These are phyloP conservation scores for Pholiota microspora DNA, from an alignment of 768 basidiomycete genomes.

Conservation along the genomic window DNA sequence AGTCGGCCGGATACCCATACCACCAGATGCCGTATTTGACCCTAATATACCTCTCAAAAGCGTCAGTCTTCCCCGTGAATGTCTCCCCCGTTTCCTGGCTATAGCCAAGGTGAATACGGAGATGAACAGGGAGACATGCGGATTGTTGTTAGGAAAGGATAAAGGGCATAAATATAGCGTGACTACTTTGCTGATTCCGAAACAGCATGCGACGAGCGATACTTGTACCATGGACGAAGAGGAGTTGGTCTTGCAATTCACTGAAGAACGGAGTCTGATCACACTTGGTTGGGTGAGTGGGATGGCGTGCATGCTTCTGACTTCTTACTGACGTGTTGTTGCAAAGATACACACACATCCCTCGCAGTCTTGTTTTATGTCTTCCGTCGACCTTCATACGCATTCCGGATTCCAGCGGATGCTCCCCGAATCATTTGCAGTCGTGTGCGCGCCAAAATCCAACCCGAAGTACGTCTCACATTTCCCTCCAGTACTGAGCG, in stretches of 20 bases:
- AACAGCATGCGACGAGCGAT: slow-evolving; percentile 83
- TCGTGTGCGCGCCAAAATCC: slow-evolving; percentile 84
- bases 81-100: slow-evolving; percentile 71
- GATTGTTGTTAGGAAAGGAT: slow-evolving; percentile 73
- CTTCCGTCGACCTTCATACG: slow-evolving; percentile 90
- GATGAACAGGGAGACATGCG: slow-evolving; percentile 84
- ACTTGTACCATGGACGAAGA: slow-evolving; percentile 94
- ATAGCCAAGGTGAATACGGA: slow-evolving; percentile 80
- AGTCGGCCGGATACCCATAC: slow-evolving; percentile 18
- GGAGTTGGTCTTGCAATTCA: slow-evolving; percentile 82
- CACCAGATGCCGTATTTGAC: slow-evolving; percentile 20
- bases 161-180: slow-evolving; percentile 63
- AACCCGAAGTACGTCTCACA: slow-evolving; percentile 59
- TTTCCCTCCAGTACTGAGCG: too few species aligned
- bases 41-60: slow-evolving; percentile 48
- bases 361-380: slow-evolving; percentile 93
- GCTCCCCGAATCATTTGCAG: slow-evolving; percentile 90
- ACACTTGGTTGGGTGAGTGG: slow-evolving; percentile 83
- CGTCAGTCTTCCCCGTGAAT: slow-evolving; percentile 68
- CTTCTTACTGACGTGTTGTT: slow-evolving; percentile 1
- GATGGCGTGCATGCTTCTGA: slow-evolving; percentile 30
- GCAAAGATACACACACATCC: slow-evolving; percentile 89
- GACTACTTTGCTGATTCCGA: slow-evolving; percentile 85
- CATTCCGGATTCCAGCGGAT: slow-evolving; percentile 87
- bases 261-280: slow-evolving; percentile 75